These are phyloP conservation scores for Stagonosporopsis tanaceti DNA, from an alignment of 2,329 filamentous ascomycete genomes.

Conservation along the genomic window DNA sequence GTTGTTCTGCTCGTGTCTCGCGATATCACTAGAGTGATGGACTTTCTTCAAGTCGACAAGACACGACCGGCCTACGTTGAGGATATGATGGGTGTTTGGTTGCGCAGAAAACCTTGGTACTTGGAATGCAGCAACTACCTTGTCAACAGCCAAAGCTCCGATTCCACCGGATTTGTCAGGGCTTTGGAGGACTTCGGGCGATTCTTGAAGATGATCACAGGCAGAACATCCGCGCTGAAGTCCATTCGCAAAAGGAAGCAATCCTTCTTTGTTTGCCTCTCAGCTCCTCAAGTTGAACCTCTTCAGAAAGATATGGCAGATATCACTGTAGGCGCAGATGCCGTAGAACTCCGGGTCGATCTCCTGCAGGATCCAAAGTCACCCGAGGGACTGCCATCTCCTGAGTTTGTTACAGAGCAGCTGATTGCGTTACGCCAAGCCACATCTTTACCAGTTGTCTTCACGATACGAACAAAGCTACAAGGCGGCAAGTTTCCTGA, in stretches of 20 bases:
- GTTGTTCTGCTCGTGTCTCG: slow-evolving; percentile 88
- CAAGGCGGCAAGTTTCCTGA: slow-evolving; percentile 93
- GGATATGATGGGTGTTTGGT: slow-evolving; percentile 90
- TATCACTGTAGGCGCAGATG: slow-evolving; percentile 85
- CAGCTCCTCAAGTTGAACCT: slow-evolving; percentile 75
- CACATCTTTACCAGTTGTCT: slow-evolving; percentile 83
- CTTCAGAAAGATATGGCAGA: slow-evolving; percentile 71
- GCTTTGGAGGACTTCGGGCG: slow-evolving; percentile 74
- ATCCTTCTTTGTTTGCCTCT: slow-evolving; percentile 93
- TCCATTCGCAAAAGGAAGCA: slow-evolving; percentile 70
- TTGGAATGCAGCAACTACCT: slow-evolving; percentile 92
- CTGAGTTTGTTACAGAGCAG: slow-evolving; percentile 83
- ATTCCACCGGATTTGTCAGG: slow-evolving; percentile 58
- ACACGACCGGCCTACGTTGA: slow-evolving; percentile 91
- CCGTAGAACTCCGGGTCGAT: slow-evolving; percentile 93
- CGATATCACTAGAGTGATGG: slow-evolving; percentile 85
- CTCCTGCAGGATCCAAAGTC: slow-evolving; percentile 76
- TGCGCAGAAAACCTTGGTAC: slow-evolving; percentile 88
- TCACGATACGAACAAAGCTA: slow-evolving; percentile 83
- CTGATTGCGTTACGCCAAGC: slow-evolving; percentile 78
- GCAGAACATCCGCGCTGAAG: slow-evolving; percentile 62
- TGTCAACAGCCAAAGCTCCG: slow-evolving; percentile 80
- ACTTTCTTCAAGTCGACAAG: slow-evolving; percentile 88
- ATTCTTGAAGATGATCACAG: slow-evolving; percentile 75
- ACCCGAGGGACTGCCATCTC: slow-evolving; percentile 64